phyloP scores from a whole-genome alignment of 768 basidiomycete species.

The Pleurotus sapidus region DNA sequence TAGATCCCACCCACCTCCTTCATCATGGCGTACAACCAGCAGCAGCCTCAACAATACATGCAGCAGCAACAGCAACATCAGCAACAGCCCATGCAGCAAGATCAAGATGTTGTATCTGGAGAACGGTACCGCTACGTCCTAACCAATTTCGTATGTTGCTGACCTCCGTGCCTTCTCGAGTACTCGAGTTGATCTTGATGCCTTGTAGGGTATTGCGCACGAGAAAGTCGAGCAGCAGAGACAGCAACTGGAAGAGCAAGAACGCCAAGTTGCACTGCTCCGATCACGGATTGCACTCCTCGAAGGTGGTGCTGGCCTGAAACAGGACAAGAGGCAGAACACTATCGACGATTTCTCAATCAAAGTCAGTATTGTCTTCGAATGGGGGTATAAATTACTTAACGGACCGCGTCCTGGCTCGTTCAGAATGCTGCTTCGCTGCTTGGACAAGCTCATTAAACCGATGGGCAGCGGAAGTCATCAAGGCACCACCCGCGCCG shows the following conservation, averaged over 20 bases:
- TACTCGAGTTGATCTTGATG: too few relatives aligned
- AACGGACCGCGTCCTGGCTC: neutral
- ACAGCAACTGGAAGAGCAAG: constrained; percentile 76
- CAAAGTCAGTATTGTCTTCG: constrained; percentile 45
- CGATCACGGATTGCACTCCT: constrained; percentile 68
- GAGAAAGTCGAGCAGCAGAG: constrained; percentile 86
- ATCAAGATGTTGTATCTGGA: constrained; percentile 42
- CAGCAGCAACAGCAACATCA: constrained; percentile 22
- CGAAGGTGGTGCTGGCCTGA: constrained; percentile 55
- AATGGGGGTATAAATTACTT: too few relatives aligned
- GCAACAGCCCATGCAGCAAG: constrained; percentile 17
- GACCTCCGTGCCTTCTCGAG: too few relatives aligned
- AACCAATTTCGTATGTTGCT: constrained; percentile 67
- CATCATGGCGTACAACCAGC: constrained; percentile 7
- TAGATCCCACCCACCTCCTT: too few relatives aligned
- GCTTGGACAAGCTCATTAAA: constrained; percentile 86
- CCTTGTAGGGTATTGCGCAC: constrained; percentile 72
- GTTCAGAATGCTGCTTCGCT: constrained; percentile 75
- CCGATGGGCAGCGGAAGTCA: constrained; percentile 80
- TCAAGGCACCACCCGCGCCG: constrained; percentile 53
- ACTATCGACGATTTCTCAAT: constrained; percentile 89
- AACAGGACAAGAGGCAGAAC: constrained; percentile 47
- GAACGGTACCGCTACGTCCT: constrained; percentile 84
- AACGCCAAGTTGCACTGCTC: constrained; percentile 74
- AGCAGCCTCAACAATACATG: constrained; percentile 6